phyloP scores from a whole-genome alignment of 306 rosid species.

The Trifolium dubium region DNA sequence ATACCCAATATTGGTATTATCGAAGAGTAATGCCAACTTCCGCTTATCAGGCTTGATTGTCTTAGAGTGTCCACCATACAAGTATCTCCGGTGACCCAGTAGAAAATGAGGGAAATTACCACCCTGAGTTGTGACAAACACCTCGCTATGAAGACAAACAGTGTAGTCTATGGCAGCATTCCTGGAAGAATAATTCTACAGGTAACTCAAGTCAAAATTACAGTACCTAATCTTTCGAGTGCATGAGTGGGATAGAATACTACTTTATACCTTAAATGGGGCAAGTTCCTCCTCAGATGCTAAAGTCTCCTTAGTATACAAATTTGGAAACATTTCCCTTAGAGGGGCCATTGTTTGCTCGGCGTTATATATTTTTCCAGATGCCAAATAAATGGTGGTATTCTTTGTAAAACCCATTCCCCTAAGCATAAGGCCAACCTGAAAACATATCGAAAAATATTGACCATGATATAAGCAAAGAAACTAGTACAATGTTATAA shows the following conservation, averaged over 20 bases:
- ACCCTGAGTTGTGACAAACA: slow-evolving; percentile 97
- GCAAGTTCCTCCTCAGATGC: slow-evolving; percentile 86
- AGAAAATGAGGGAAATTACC: slow-evolving; percentile 98
- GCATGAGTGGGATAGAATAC: slow-evolving; percentile 29
- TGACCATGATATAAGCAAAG: slow-evolving; percentile 11
- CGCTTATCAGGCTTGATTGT: slow-evolving; percentile 97
- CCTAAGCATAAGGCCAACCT: slow-evolving; percentile 98
- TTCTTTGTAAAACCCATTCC: slow-evolving; percentile 93
- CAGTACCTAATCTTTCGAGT: slow-evolving; percentile 15
- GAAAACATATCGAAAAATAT: slow-evolving; percentile 41
- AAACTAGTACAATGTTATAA: slow-evolving; percentile 1
- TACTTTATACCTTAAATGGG: slow-evolving; percentile 64
- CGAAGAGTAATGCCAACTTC: slow-evolving; percentile 81
- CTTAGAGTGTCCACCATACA: slow-evolving; percentile 92
- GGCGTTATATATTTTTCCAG: slow-evolving; percentile 86
- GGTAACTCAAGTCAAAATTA: slow-evolving; percentile 57
- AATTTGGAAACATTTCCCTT: slow-evolving; percentile 89
- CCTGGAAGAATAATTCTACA: slow-evolving; percentile 94
- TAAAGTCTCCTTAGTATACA: slow-evolving; percentile 82
- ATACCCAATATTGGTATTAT: slow-evolving; percentile 87
- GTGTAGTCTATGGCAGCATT: slow-evolving; percentile 99
- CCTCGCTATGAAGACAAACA: slow-evolving; percentile 98
- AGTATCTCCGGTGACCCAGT: slow-evolving; percentile 94
- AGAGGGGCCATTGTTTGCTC: slow-evolving; percentile 85
- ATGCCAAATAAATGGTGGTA: slow-evolving; percentile 88